Evolutionary conservation across 1,139 yeast genomes (phyloP).

Genomic region (Meyerozyma elateridarum): DNA sequence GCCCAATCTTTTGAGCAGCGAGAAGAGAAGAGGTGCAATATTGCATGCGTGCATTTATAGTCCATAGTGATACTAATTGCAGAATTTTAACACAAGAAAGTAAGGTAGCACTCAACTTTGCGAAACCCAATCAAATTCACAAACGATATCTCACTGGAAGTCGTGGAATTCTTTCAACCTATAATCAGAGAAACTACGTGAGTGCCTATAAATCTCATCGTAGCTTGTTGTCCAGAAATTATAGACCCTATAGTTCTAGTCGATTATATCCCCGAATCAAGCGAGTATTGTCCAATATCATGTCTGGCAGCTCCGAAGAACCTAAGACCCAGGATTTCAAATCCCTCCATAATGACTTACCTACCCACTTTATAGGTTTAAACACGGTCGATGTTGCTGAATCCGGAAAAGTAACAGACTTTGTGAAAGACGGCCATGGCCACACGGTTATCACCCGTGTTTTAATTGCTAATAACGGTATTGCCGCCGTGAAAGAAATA

Average conservation of each 20-base stretch:
- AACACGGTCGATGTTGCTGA: slow-evolving; percentile 74
- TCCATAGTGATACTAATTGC: background rate
- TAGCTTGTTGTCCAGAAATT: too few species aligned
- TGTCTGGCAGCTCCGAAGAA: background rate
- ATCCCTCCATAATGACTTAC: slow-evolving; percentile 39
- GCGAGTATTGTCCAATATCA: too few species aligned
- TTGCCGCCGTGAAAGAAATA: slow-evolving; percentile 97
- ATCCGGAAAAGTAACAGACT: slow-evolving; percentile 70
- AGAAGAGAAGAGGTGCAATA: background rate
- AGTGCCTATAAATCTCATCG: too few species aligned
- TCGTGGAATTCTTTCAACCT: too few species aligned
- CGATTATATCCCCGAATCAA: too few species aligned
- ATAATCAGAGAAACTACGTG: too few species aligned
- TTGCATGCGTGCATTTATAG: slow-evolving; percentile 3
- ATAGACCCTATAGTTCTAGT: too few species aligned
- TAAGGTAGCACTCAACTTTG: too few species aligned
- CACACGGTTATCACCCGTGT: slow-evolving; percentile 90
- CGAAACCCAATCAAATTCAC: too few species aligned
- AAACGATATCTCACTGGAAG: too few species aligned
- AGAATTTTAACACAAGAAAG: background rate
- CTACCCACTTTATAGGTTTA: slow-evolving; percentile 74
- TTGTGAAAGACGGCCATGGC: slow-evolving; percentile 82
- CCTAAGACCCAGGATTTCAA: slow-evolving; percentile 21
- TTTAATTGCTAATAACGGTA: slow-evolving; percentile 96
- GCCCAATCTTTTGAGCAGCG: background rate